Evolutionary conservation across 108 stramenopile species (phyloP).

Genomic region (Cyclostephanos tholiformis): DNA sequence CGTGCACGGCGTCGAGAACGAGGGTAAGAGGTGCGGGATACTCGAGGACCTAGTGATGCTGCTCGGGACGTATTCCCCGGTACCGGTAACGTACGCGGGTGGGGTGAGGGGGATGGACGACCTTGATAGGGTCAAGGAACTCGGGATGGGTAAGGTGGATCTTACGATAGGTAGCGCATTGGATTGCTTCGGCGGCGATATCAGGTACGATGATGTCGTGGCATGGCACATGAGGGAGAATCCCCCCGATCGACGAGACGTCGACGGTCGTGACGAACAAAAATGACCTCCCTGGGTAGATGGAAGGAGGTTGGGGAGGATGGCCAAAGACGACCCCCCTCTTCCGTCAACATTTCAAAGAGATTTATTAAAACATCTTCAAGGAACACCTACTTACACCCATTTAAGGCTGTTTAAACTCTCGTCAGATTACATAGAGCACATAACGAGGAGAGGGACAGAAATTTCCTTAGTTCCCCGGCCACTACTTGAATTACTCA

Average conservation of each 20-base stretch:
- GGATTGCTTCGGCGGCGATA: constrained; percentile 95
- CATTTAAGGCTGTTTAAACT: too few species aligned
- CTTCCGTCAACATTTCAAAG: too few species aligned
- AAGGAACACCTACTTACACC: too few species aligned
- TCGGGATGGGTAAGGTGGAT: constrained; percentile 94
- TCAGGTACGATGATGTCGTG: constrained; percentile 91
- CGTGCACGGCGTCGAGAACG: constrained; percentile 98
- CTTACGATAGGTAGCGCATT: constrained; percentile 96
- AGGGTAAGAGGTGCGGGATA: constrained; percentile 96
- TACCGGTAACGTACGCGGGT: constrained; percentile 98
- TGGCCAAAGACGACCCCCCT: too few species aligned
- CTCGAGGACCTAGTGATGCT: constrained; percentile 90
- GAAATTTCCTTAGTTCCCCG: too few species aligned
- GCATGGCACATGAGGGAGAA: constrained; percentile 89
- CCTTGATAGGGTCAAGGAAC: constrained; percentile 81
- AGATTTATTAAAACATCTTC: too few species aligned
- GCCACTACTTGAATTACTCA: too few species aligned
- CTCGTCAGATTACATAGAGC: too few species aligned
- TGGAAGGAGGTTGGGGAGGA: too few species aligned
- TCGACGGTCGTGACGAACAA: too few species aligned
- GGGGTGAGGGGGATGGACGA: constrained; percentile 90
- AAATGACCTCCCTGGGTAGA: too few species aligned
- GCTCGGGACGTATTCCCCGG: constrained; percentile 84
- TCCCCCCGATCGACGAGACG: neutral
- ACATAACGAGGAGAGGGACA: too few species aligned